Evolutionary conservation across 768 basidiomycete species (phyloP).

Genomic region (Naganishia vishniacii): DNA sequence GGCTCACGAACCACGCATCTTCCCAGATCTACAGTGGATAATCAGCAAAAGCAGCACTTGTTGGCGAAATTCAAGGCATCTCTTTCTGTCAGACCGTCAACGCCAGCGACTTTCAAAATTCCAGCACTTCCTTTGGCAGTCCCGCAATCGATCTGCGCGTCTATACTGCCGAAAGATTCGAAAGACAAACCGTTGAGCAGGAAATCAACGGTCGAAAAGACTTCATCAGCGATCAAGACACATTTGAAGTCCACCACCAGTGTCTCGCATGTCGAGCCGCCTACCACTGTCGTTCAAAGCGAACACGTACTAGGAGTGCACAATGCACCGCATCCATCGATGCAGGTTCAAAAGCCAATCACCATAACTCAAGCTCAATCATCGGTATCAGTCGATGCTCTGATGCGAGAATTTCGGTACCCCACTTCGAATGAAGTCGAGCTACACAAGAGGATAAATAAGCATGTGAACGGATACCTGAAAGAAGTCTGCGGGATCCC

Average conservation of each 20-base stretch:
- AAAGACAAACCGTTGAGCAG: no score
- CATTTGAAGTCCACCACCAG: no score
- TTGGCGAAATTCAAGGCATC: not conserved
- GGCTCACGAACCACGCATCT: not conserved
- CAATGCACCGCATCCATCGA: no score
- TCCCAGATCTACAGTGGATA: not conserved
- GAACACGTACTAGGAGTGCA: no score
- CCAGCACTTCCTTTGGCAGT: not conserved
- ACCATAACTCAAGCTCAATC: no score
- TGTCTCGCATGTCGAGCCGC: no score
- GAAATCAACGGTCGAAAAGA: no score
- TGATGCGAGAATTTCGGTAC: not conserved
- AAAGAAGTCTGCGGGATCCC: conserved; percentile 7
- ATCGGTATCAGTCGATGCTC: no score
- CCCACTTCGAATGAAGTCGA: not conserved
- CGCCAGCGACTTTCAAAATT: not conserved
- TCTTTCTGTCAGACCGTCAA: not conserved
- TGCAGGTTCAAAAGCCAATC: not conserved
- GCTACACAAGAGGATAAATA: conserved; percentile 6
- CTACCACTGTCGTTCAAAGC: no score
- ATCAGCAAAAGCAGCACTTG: not conserved
- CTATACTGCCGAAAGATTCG: no score
- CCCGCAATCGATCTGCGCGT: no score
- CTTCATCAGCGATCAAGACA: no score
- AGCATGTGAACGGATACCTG: conserved; percentile 6